A percentile compares a stretch with the other conserved stretches of the same genome.
Conservation (phyloP, 108 stramenopile species). For the Discostella pseudostelligera region DNA sequence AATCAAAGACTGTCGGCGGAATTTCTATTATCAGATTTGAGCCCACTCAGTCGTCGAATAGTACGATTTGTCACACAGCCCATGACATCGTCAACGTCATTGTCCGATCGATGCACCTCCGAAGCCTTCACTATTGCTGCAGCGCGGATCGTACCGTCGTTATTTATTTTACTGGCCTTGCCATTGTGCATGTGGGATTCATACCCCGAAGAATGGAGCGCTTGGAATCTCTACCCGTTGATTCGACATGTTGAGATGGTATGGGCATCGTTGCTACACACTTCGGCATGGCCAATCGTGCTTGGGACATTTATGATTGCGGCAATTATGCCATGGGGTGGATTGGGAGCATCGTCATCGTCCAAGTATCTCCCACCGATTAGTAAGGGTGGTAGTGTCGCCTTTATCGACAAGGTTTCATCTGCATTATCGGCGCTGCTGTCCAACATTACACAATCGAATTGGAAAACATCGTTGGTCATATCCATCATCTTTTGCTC, state of each 20-base stretch:
- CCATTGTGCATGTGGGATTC: conserved; percentile 34
- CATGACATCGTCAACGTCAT: background rate
- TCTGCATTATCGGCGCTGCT: background rate
- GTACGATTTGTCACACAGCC: conserved; percentile 22
- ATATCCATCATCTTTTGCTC: conserved; percentile 19
- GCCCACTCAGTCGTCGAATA: conserved; percentile 21
- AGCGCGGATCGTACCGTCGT: conserved; percentile 12
- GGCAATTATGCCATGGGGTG: conserved; percentile 19
- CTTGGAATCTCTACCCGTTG: conserved; percentile 2
- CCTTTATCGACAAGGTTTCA: background rate
- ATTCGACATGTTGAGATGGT: conserved; percentile 38
- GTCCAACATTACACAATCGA: conserved; percentile 30
- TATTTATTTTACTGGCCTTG: conserved; percentile 3
- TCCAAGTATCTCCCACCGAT: background rate
- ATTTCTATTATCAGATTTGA: conserved; percentile 19
- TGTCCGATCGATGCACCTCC: conserved; percentile 16
- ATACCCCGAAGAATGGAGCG: conserved; percentile 22
- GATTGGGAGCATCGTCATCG: conserved; percentile 9
- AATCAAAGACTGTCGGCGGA: conserved; percentile 1
- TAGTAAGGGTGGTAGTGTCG: conserved; percentile 1
- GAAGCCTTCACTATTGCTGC: conserved; percentile 15
- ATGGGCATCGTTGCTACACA: conserved; percentile 43
- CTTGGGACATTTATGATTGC: conserved; percentile 8
- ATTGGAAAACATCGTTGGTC: conserved; percentile 37
- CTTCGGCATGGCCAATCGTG: conserved; percentile 37